Base-by-base conservation (phyloP, 75 land plant species). In the Selaginella tamariscina region DNA sequence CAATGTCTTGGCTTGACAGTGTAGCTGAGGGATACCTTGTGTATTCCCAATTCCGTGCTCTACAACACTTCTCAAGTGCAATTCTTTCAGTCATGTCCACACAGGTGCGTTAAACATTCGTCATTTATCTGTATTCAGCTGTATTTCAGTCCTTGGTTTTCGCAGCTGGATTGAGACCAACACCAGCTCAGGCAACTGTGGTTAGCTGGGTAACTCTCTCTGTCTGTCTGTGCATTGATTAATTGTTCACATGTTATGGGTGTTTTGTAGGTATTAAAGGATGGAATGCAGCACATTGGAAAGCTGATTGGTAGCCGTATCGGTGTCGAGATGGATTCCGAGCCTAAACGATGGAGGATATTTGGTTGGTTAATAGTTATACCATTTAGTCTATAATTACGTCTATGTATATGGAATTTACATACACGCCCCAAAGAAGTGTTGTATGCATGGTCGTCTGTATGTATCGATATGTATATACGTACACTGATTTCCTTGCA, bases 271-370 rank as follows among this genome's bases (percentile, higher is more conserved):
- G 77, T 95, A 30, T 64, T 95, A 59, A 95, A 90, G 76, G 99
- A 95, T 78, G 99, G 99, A 24, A 95, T 90, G 96, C 92, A 95
- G 56, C 99, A 95, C 73, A 74, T 81, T 18, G 99, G 99, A 54
- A 89, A 90, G 68, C 82, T 95, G 8, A 82, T 90, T 56, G 89
- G 96, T 68, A 95, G 99, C 74, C 85, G 74, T 64, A 78, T 92
- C 85, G 99, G 99, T 62, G 86, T 96, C 49, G 78, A 88, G 67
- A 95, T 95, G 99, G 99, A 95, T 73, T 92, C 99, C 27, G 96
- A 95, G 65, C 99, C 99, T 15, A 95, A 95, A 54, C 77, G 89
- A 54, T 95, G 99, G 99, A 92, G 99, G 65, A 82, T 95, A 60
- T 73, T 95, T 24, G 99, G 97, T 91, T 67, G 70, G 74, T n/a